Evolutionary conservation across 2,329 filamentous ascomycete species (phyloP).

Genomic region (Diaporthe ilicicola): DNA sequence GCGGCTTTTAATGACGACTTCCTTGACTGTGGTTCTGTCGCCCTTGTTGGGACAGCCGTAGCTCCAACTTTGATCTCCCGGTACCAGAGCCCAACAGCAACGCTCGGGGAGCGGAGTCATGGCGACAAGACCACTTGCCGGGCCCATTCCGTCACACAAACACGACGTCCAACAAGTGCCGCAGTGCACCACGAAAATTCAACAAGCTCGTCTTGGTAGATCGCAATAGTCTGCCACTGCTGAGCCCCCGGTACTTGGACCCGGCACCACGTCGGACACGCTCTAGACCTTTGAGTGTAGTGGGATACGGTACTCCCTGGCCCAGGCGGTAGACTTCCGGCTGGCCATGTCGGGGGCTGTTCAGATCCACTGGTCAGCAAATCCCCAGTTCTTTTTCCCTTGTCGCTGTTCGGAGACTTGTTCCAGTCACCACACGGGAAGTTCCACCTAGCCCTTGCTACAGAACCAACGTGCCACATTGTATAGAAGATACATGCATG

Average conservation of each 20-base stretch:
- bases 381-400: conserved; percentile 3
- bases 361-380: conserved; percentile 21
- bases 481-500: background rate
- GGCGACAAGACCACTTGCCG: conserved; percentile 18
- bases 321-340: conserved; percentile 19
- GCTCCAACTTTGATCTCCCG: conserved; percentile 13
- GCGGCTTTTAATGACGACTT: background rate
- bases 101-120: conserved; percentile 10
- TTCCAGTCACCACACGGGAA: conserved; percentile 20
- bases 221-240: conserved; percentile 23
- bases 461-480: background rate
- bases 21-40: background rate
- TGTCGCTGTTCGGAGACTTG: conserved; percentile 21
- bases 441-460: conserved; percentile 13
- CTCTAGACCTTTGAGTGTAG: background rate
- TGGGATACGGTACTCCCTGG: conserved; percentile 15
- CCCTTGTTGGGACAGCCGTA: background rate
- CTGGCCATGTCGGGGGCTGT: conserved; percentile 18
- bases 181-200: conserved; percentile 20
- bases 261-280: conserved; percentile 17
- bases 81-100: conserved; percentile 11
- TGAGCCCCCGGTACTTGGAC: conserved; percentile 24
- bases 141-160: conserved; percentile 20
- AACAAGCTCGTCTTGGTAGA: conserved; percentile 24
- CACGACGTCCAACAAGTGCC: conserved; percentile 24